A percentile compares a stretch with the other conserved stretches of the same genome.
These are phyloP conservation scores for Senna siamea DNA, from an alignment of 306 rosid species.

Conservation along the genomic window DNA sequence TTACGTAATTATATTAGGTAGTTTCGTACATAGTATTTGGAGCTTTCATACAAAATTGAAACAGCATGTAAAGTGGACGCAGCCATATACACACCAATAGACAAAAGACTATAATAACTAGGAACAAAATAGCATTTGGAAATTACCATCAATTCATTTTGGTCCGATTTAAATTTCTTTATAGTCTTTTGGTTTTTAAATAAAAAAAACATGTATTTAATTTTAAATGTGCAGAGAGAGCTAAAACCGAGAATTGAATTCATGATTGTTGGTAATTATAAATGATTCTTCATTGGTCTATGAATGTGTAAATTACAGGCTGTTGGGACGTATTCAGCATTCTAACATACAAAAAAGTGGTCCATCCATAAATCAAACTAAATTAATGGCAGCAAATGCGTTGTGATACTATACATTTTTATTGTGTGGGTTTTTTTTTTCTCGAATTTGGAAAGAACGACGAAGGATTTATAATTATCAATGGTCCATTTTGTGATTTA, in stretches of 20 bases:
- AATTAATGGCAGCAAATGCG: not conserved
- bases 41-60: constrained; percentile 25
- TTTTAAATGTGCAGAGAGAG: not conserved
- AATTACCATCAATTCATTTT: not conserved
- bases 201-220: too few relatives aligned
- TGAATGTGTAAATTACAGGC: not conserved
- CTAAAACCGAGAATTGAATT: not conserved
- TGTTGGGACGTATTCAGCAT: not conserved
- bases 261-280: not conserved
- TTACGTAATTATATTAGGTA: not conserved
- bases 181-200: too few relatives aligned
- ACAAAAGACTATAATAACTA: not conserved
- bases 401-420: too few relatives aligned
- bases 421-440: too few relatives aligned
- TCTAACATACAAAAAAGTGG: not conserved
- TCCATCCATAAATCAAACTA: not conserved
- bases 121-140: too few relatives aligned
- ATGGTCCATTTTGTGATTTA: too few relatives aligned
- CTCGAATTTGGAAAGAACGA: too few relatives aligned
- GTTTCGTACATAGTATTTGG: constrained; percentile 42
- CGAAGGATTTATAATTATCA: too few relatives aligned
- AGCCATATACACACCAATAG: constrained; percentile 3
- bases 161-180: too few relatives aligned
- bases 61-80: not conserved
- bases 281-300: not conserved